Conservation (phyloP, 441 rosid species). For the Euphorbia corollata region DNA sequence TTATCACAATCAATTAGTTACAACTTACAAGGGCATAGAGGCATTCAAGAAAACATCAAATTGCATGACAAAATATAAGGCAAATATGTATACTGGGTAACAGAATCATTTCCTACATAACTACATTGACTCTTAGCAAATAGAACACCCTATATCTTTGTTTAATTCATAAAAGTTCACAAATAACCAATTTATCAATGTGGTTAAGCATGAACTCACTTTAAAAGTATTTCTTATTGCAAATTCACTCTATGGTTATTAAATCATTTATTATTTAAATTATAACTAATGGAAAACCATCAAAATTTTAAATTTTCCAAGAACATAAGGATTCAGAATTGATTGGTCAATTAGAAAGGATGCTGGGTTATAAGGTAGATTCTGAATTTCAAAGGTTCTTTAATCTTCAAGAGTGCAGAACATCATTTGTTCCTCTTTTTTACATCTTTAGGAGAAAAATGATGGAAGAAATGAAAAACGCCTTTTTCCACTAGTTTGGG, state of each 20-base stretch:
- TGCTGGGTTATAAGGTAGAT: background rate
- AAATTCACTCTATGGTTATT: background rate
- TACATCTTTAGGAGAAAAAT: background rate
- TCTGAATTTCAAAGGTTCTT: background rate
- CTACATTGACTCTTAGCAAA: background rate
- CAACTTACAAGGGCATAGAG: background rate
- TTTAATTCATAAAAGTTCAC: background rate
- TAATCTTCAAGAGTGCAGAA: background rate
- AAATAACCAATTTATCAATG: background rate
- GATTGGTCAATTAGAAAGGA: no score
- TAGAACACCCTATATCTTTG: background rate
- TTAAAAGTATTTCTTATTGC: background rate
- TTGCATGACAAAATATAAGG: background rate
- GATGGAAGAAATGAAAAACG: background rate
- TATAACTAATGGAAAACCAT: background rate
- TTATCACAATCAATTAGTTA: background rate
- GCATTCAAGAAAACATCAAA: background rate
- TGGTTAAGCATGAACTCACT: background rate
- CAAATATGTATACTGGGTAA: background rate
- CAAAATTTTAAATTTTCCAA: background rate
- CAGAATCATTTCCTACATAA: background rate
- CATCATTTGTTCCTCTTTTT: background rate
- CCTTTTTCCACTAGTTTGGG: background rate
- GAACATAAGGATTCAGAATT: background rate
- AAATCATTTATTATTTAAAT: background rate